phyloP scores from a whole-genome alignment of 2,329 filamentous ascomycete genomes.

The Trichoderma gracile region DNA sequence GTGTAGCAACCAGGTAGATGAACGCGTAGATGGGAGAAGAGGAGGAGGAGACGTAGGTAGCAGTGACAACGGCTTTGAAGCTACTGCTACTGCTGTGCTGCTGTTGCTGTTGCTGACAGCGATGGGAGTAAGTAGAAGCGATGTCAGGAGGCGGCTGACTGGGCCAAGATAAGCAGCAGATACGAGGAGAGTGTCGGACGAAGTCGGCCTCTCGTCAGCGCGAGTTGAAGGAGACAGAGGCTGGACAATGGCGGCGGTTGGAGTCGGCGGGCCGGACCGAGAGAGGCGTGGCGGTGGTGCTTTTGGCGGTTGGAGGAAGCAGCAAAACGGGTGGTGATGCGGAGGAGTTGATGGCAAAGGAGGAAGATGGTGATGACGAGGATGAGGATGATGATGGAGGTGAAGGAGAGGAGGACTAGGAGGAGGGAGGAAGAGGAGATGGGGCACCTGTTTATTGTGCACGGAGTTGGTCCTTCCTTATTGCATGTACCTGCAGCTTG shows the following conservation, averaged over 20 bases:
- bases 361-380: background rate
- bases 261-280: constrained; percentile 1
- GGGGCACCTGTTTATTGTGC: background rate
- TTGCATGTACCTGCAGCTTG: too few relatives aligned
- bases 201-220: too few relatives aligned
- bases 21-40: background rate
- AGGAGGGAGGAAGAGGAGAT: too few relatives aligned
- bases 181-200: background rate
- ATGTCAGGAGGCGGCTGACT: constrained; percentile 7
- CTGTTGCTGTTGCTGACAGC: background rate
- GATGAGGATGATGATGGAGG: background rate
- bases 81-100: background rate
- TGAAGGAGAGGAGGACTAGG: background rate
- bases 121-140: background rate
- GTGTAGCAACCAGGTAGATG: background rate
- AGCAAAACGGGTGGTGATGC: background rate
- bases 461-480: too few relatives aligned
- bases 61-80: constrained; percentile 2
- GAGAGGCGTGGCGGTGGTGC: background rate
- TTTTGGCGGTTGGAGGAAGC: background rate
- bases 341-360: background rate
- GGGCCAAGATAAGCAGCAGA: background rate
- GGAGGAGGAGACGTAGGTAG: background rate
- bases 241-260: background rate
- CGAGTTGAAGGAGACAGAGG: too few relatives aligned